phyloP scores from a whole-genome alignment of 169 alveolate species.

The Plasmodium fragile region DNA sequence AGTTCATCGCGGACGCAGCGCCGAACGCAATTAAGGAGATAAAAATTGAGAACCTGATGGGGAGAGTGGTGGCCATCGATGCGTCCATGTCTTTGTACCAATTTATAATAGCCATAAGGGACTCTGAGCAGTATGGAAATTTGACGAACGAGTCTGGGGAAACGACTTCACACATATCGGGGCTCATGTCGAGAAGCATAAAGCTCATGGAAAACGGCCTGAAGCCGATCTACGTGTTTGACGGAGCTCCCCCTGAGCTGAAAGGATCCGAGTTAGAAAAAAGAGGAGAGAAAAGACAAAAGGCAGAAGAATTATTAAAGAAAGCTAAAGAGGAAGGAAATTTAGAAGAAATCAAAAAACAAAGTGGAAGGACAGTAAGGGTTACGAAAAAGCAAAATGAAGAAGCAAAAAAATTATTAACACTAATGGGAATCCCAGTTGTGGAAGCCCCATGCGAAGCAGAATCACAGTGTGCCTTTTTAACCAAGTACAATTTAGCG shows the following conservation, averaged over 20 bases:
- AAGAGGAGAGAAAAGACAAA: constrained; percentile 91
- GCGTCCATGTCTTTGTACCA: constrained; percentile 97
- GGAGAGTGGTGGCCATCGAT: constrained; percentile 95
- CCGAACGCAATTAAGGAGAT: constrained; percentile 88
- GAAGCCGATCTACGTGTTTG: constrained; percentile 97
- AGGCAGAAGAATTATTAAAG: constrained; percentile 91
- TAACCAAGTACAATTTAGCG: constrained; percentile 92
- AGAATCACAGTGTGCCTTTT: constrained; percentile 97
- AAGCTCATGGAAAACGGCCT: constrained; percentile 94
- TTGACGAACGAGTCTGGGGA: constrained; percentile 95
- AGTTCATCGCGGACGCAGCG: constrained; percentile 92
- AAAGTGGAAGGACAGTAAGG: constrained; percentile 92
- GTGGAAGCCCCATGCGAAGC: constrained; percentile 97
- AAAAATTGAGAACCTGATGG: constrained; percentile 86
- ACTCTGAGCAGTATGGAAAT: constrained; percentile 86
- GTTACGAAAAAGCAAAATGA: constrained; percentile 95
- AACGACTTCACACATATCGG: constrained; percentile 92
- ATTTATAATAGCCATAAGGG: constrained; percentile 93
- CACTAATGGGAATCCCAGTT: constrained; percentile 96
- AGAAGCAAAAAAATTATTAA: constrained; percentile 93
- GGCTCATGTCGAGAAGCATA: constrained; percentile 90
- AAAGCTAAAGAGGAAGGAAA: constrained; percentile 94
- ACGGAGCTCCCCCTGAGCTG: constrained; percentile 98
- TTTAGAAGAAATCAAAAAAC: constrained; percentile 93
- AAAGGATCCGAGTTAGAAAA: constrained; percentile 90